Conservation (phyloP, 805 yeast genomes). For the Ascoidea asiatica region DNA sequence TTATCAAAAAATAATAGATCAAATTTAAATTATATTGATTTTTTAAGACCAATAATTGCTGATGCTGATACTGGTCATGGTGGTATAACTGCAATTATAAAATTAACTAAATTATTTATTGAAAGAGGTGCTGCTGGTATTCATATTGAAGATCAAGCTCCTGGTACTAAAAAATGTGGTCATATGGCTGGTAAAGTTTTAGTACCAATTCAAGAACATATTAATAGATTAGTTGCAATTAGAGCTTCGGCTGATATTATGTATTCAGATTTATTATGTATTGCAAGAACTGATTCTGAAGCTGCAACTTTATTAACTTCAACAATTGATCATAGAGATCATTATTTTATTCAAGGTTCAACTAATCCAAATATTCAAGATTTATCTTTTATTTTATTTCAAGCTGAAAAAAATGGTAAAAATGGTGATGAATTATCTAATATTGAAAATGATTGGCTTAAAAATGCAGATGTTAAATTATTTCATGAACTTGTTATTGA, state of each 20-base stretch:
- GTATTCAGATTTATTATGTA: conserved; percentile 73
- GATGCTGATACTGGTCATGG: conserved; percentile 99
- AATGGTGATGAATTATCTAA: conserved; percentile 57
- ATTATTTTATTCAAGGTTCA: conserved; percentile 79
- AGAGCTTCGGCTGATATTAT: conserved; percentile 92
- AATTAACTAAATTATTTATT: conserved; percentile 88
- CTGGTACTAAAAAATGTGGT: conserved; percentile 97
- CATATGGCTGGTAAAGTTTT: conserved; percentile 98
- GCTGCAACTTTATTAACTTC: conserved; percentile 93
- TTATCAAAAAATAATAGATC: conserved; percentile 51
- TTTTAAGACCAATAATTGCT: conserved; percentile 87
- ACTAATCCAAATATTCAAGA: conserved; percentile 75
- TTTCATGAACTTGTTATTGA: conserved; percentile 88
- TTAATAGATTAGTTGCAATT: conserved; percentile 85
- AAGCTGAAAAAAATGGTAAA: conserved; percentile 66
- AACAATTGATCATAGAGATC: conserved; percentile 90
- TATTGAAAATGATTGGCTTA: conserved; percentile 73
- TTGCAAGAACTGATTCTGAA: conserved; percentile 95
- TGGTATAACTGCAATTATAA: conserved; percentile 92
- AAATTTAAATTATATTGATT: conserved; percentile 66
- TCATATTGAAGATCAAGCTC: conserved; percentile 98
- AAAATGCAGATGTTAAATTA: conserved; percentile 70
- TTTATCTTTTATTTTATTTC: conserved; percentile 62
- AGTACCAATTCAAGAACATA: conserved; percentile 95
- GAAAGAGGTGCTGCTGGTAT: conserved; percentile 99